Evolutionary conservation across 1,139 yeast genomes (phyloP).

Genomic region (Protomyces arabidopsidicola): DNA sequence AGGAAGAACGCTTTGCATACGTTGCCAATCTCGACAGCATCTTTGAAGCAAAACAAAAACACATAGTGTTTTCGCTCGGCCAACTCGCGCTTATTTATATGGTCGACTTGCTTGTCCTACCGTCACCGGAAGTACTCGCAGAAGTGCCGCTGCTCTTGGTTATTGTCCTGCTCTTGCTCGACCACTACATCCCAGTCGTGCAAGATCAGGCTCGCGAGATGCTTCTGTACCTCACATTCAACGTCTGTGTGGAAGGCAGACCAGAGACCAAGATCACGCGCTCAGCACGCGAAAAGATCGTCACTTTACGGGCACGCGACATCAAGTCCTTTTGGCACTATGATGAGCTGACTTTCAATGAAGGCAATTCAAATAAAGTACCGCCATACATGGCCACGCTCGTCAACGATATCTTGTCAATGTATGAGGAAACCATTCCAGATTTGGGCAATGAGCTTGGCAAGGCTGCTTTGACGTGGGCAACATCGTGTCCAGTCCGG

Average conservation of each 20-base stretch:
- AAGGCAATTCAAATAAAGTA: slow-evolving; percentile 59
- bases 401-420: slow-evolving; percentile 58
- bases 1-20: slow-evolving; percentile 54
- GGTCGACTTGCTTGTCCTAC: slow-evolving; percentile 70
- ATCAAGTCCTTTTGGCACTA: slow-evolving; percentile 67
- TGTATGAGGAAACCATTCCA: slow-evolving; percentile 48
- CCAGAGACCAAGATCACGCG: slow-evolving; percentile 46
- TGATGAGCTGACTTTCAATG: slow-evolving; percentile 59
- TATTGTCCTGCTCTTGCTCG: slow-evolving; percentile 70
- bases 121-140: slow-evolving; percentile 49
- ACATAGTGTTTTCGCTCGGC: slow-evolving; percentile 75
- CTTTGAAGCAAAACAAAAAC: slow-evolving; percentile 58
- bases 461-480: slow-evolving; percentile 79
- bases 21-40: slow-evolving; percentile 64
- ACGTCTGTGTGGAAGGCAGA: slow-evolving; percentile 45
- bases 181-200: slow-evolving; percentile 77
- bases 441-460: slow-evolving; percentile 79
- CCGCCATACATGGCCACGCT: slow-evolving; percentile 84
- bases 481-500: slow-evolving; percentile 94
- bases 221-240: slow-evolving; percentile 66
- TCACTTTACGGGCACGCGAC: slow-evolving; percentile 45
- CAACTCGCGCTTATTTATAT: slow-evolving; percentile 80
- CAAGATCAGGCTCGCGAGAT: slow-evolving; percentile 80
- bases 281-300: slow-evolving; percentile 52
- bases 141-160: slow-evolving; percentile 78